These are phyloP conservation scores for Pleurotus eryngii DNA, from an alignment of 768 basidiomycete species.

Conservation along the genomic window DNA sequence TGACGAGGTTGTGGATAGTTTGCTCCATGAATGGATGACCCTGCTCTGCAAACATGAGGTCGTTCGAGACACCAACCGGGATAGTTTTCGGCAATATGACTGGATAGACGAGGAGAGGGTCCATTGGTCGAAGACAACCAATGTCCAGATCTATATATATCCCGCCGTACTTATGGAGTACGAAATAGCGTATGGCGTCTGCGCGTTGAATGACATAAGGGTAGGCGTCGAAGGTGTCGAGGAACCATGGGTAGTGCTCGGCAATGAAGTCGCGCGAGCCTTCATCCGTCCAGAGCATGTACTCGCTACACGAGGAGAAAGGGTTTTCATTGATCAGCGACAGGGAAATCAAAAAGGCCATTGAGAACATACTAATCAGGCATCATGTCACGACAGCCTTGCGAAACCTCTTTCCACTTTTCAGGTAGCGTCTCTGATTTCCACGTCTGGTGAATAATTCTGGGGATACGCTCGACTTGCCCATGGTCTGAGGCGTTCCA, in stretches of 20 bases:
- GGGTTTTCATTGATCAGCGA: background rate
- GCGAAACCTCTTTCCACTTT: conserved; percentile 77
- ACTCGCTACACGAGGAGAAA: conserved; percentile 58
- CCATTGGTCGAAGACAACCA: conserved; percentile 83
- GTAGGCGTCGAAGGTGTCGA: conserved; percentile 92
- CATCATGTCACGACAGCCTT: conserved; percentile 88
- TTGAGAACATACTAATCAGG: conserved; percentile 81
- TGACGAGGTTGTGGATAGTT: conserved; percentile 86
- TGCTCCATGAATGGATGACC: conserved; percentile 87
- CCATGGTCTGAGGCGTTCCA: conserved; percentile 64
- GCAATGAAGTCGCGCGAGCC: conserved; percentile 88
- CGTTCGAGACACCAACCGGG: conserved; percentile 96
- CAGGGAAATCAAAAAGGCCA: conserved; percentile 10
- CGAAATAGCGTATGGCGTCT: conserved; percentile 96
- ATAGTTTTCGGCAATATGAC: conserved; percentile 94
- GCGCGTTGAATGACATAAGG: conserved; percentile 91
- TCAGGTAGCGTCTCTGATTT: conserved; percentile 83
- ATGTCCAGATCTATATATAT: conserved; percentile 97
- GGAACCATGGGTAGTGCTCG: conserved; percentile 85
- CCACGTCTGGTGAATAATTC: conserved; percentile 98
- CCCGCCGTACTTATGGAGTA: conserved; percentile 93
- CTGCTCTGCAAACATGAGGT: conserved; percentile 90
- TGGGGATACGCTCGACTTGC: conserved; percentile 74
- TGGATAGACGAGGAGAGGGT: conserved; percentile 81
- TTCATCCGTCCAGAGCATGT: conserved; percentile 97